Evolutionary conservation across 1,284 basidiomycete genomes (phyloP).

Genomic region (Flammula alnicola): DNA sequence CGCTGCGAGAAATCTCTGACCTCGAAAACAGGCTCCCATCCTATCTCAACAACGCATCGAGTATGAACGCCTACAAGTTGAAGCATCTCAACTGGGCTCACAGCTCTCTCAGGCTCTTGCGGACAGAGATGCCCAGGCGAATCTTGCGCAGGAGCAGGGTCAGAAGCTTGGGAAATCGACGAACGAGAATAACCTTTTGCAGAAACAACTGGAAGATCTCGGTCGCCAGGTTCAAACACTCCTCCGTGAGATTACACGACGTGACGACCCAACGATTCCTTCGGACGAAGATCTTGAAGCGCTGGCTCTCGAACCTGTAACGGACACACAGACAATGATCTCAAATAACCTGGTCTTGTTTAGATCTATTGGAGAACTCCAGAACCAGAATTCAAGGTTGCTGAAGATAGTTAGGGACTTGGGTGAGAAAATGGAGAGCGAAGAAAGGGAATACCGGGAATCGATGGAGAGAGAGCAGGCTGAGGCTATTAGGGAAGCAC

Average conservation of each 20-base stretch:
- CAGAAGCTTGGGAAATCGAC: conserved; percentile 66
- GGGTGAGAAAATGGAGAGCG: conserved; percentile 76
- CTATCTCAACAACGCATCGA: conserved; percentile 86
- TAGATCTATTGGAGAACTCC: conserved; percentile 78
- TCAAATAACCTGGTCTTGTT: conserved; percentile 91
- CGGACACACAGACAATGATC: conserved; percentile 80
- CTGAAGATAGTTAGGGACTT: conserved; percentile 85
- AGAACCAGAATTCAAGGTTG: conserved; percentile 90
- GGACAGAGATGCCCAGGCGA: conserved; percentile 64
- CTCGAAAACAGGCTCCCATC: conserved; percentile 74
- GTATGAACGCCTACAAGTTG: conserved; percentile 78
- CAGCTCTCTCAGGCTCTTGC: conserved; percentile 76
- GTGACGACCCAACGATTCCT: conserved; percentile 82
- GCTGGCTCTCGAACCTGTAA: conserved; percentile 43
- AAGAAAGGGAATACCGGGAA: conserved; percentile 72
- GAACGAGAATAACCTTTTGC: conserved; percentile 75
- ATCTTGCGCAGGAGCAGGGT: conserved; percentile 55
- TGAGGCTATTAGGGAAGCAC: conserved; percentile 85
- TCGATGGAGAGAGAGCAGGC: conserved; percentile 73
- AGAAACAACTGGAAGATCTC: conserved; percentile 84
- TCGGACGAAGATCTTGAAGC: conserved; percentile 71
- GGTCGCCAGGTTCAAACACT: conserved; percentile 85
- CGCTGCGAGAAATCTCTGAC: neutral
- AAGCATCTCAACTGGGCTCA: conserved; percentile 78
- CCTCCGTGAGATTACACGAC: conserved; percentile 78